Evolutionary conservation across 2,329 filamentous ascomycete species (phyloP), one percentile per base, ranked within the genome.

Genomic region (Pyricularia grisea): DNA sequence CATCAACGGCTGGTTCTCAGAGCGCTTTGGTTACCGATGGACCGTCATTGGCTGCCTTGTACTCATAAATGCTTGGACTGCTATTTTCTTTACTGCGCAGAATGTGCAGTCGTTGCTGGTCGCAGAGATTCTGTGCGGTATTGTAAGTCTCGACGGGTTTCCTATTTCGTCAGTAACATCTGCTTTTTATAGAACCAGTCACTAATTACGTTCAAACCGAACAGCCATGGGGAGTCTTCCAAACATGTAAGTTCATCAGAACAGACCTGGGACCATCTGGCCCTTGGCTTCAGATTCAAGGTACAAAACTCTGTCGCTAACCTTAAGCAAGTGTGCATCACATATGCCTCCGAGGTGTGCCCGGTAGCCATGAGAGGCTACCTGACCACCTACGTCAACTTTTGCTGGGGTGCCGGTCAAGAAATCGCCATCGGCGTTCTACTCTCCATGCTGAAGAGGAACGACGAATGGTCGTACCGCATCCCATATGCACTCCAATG

Each of bases 391-490:
- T 92, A 92, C 72, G 87, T 92, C 78, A 92, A 92, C 79, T 89
- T 90, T 74, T 92, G 90, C 82, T 92, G 90, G 89, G 90, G 88
- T 42, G 80, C 92, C n/a, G 90, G 90, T 23, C 90, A 93, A 77
- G 82, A 90, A 69, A 89, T 92, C 68, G 90, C 88, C 63, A 89
- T 91, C 68, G 90, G 88, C n/a, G 90, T 92, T 70, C 89, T 92
- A 74, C 88, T 87, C 76, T 82, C 85, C 71, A 90, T 92, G 83
- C 79, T 91, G 55, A 79, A 83, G 74, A 85, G 89, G 64, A 76
- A 85, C 5, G 89, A 92, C 73, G 82, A 92, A 74, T 87, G 85
- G 85, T 82, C 84, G 0, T 88, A 87, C 75, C 83, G 88, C 65
- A 90, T 91, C 69, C 90, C 90, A 0, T 92, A 90, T 72, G 89